phyloP scores from a whole-genome alignment of 23 red algal genomes.

The Gracilaria gracilis region DNA sequence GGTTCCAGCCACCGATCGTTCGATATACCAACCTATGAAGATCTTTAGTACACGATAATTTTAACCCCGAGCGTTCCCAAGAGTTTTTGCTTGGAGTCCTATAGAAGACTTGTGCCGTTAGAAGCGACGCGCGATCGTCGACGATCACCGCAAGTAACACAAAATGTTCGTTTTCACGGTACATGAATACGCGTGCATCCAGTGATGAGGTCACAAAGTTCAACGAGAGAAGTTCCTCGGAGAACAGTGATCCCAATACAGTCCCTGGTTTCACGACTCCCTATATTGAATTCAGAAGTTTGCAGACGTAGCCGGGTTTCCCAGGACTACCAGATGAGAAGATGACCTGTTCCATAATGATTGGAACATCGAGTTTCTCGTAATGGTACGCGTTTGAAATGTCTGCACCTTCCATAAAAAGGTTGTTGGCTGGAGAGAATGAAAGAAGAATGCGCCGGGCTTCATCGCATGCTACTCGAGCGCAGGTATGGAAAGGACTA shows the following conservation, averaged over 20 bases:
- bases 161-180: not conserved
- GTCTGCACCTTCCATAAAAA: constrained; percentile 27
- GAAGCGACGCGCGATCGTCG: not conserved
- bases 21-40: not conserved
- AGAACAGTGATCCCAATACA: constrained; percentile 24
- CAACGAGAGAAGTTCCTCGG: not conserved
- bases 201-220: not conserved
- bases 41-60: not conserved
- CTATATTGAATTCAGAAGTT: constrained; percentile 22
- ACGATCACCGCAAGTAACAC: not conserved
- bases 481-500: constrained; percentile 5
- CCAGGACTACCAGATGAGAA: constrained; percentile 8
- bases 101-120: not conserved
- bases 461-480: constrained; percentile 23
- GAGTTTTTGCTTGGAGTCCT: not conserved
- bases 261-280: not conserved
- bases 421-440: not conserved
- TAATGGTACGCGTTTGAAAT: constrained; percentile 21
- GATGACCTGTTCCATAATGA: constrained; percentile 20
- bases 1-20: not conserved
- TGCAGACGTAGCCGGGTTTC: constrained; percentile 4
- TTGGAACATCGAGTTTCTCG: constrained; percentile 15
- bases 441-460: constrained; percentile 17
- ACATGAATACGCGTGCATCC: not conserved
- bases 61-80: not conserved